These are phyloP conservation scores for Achlya hypogyna DNA, from an alignment of 352 stramenopile genomes.

Conservation along the genomic window DNA sequence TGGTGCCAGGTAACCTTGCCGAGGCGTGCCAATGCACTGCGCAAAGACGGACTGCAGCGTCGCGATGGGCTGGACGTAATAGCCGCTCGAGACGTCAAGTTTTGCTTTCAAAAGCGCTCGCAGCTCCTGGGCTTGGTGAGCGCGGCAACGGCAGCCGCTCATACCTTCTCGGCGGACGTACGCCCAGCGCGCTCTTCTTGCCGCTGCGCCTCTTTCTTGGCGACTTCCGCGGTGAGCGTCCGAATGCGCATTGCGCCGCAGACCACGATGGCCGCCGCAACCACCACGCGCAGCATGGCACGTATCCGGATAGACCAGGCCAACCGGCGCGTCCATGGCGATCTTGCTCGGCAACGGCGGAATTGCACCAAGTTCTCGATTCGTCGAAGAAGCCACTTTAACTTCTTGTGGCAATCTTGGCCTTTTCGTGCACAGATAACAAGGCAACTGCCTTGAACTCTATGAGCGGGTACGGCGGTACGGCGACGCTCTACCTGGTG, in stretches of 20 bases:
- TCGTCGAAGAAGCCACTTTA: too few species aligned
- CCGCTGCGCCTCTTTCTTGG: constrained; percentile 10
- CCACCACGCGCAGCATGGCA: neutral
- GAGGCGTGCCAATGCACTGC: constrained; percentile 17
- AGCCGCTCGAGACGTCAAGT: constrained; percentile 9
- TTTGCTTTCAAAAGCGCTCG: constrained; percentile 6
- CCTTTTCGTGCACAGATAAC: too few species aligned
- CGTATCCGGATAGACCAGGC: neutral
- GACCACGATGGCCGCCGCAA: neutral
- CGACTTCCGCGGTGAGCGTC: neutral
- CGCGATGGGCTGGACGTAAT: constrained; percentile 17
- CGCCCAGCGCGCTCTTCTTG: constrained; percentile 14
- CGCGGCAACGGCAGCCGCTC: too few species aligned
- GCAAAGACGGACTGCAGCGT: constrained; percentile 6
- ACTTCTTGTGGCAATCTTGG: too few species aligned
- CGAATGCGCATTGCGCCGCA: neutral
- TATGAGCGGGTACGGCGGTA: too few species aligned
- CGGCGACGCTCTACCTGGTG: too few species aligned
- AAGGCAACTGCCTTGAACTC: too few species aligned
- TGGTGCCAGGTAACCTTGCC: constrained; percentile 22
- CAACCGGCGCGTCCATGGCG: neutral
- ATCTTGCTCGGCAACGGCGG: neutral
- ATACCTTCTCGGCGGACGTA: constrained; percentile 14
- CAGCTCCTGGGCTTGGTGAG: too few species aligned
- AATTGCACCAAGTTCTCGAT: neutral